A percentile compares a stretch with the other conserved stretches of the same genome.
Evolutionary conservation across 2,329 filamentous ascomycete species (phyloP).

Genomic region (Verticillium klebahnii): DNA sequence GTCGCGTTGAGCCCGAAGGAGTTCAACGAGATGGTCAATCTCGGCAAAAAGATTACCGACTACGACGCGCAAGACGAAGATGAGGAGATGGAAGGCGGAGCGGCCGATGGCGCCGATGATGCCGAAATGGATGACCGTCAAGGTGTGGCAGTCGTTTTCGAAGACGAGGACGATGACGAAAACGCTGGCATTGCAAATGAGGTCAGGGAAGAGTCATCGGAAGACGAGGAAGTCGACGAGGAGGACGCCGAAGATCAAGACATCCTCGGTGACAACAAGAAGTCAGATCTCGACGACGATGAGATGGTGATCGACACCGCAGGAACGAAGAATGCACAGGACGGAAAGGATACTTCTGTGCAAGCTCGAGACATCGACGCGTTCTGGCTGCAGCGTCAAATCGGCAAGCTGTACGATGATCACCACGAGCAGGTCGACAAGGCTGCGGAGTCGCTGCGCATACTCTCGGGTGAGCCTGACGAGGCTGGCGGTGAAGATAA

Average conservation of each 20-base stretch:
- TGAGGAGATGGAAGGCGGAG: slow-evolving; percentile 73
- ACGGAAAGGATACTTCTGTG: slow-evolving; percentile 56
- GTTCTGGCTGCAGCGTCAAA: slow-evolving; percentile 93
- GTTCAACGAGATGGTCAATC: slow-evolving; percentile 93
- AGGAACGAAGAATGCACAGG: slow-evolving; percentile 37
- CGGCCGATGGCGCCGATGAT: slow-evolving; percentile 57
- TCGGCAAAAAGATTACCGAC: slow-evolving; percentile 98
- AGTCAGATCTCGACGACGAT: slow-evolving; percentile 59
- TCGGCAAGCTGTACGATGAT: slow-evolving; percentile 83
- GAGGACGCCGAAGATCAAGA: slow-evolving; percentile 52
- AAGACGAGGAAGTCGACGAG: slow-evolving; percentile 67
- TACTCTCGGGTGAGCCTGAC: slow-evolving; percentile 71
- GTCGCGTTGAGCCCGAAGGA: slow-evolving; percentile 76
- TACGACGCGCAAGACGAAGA: slow-evolving; percentile 97
- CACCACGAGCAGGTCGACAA: slow-evolving; percentile 93
- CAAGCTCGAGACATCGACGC: slow-evolving; percentile 89
- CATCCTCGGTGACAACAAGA: slow-evolving; percentile 30
- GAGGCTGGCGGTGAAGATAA: slow-evolving; percentile 74
- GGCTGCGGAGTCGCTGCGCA: slow-evolving; percentile 76
- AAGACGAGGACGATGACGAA: slow-evolving; percentile 84
- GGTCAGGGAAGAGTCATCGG: slow-evolving; percentile 81
- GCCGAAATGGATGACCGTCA: slow-evolving; percentile 89
- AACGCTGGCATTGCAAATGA: slow-evolving; percentile 75
- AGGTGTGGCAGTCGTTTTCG: slow-evolving; percentile 96
- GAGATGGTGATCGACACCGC: slow-evolving; percentile 81